These are phyloP conservation scores for Fusarium chlamydosporum DNA, from an alignment of 2,329 filamentous ascomycete genomes.

Conservation along the genomic window DNA sequence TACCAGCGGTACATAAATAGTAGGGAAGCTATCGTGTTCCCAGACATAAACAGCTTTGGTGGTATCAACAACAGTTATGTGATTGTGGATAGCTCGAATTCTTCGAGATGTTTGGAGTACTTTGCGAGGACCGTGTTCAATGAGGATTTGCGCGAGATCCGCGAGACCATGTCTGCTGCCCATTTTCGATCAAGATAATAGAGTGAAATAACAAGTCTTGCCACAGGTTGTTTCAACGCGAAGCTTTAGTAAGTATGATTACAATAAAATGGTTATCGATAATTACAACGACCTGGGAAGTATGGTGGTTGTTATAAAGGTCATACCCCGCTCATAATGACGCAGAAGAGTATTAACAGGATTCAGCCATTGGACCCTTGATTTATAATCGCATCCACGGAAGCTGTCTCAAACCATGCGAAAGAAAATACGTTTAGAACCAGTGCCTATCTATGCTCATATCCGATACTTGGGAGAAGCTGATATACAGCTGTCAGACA, in stretches of 20 bases:
- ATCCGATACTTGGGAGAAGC: not conserved
- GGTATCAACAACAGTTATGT: slow-evolving; percentile 56
- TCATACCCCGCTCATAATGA: slow-evolving; percentile 46
- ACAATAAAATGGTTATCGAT: not conserved
- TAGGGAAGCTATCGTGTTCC: slow-evolving; percentile 65
- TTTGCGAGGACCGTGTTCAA: slow-evolving; percentile 43
- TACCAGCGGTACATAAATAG: slow-evolving; percentile 58
- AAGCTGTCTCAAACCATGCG: not conserved
- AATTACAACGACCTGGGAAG: not conserved
- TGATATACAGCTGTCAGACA: too few species aligned
- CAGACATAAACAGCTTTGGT: slow-evolving; percentile 57
- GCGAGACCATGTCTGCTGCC: not conserved
- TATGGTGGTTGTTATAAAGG: not conserved
- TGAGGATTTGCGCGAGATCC: slow-evolving; percentile 30
- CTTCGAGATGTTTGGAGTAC: slow-evolving; percentile 48
- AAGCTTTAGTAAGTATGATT: not conserved
- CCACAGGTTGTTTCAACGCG: not conserved
- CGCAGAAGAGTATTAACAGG: slow-evolving; percentile 8
- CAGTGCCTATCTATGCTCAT: not conserved
- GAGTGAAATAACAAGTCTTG: not conserved
- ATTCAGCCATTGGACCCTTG: slow-evolving; percentile 7
- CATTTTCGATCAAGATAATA: not conserved
- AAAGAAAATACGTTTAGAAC: not conserved
- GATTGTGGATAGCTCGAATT: slow-evolving; percentile 55
- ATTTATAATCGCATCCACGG: slow-evolving; percentile 39